A percentile compares a stretch with the other conserved stretches of the same genome.
These are phyloP conservation scores for Eutypella sp. DNA, from an alignment of 2,329 filamentous ascomycete species.

Conservation along the genomic window DNA sequence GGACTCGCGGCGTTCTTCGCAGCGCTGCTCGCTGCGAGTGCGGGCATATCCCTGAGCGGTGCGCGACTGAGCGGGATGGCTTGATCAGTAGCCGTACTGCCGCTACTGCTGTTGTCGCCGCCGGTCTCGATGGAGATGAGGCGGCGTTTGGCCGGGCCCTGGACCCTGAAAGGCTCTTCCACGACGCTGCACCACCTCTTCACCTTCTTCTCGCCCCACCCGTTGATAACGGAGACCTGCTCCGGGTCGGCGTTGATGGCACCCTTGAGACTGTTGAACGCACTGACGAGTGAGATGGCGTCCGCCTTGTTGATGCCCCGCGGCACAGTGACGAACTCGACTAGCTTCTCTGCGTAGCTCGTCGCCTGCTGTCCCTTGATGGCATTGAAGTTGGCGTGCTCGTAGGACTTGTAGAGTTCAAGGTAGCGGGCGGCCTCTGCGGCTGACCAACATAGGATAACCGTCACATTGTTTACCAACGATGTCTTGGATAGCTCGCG, in stretches of 20 bases:
- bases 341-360: conserved; percentile 78
- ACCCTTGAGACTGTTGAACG: conserved; percentile 82
- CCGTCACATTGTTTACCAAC: conserved; percentile 84
- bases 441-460: conserved; percentile 91
- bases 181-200: conserved; percentile 78
- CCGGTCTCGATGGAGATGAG: conserved; percentile 20
- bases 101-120: no score
- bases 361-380: conserved; percentile 83
- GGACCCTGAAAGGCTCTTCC: conserved; percentile 76
- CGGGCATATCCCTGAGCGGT: conserved; percentile 36
- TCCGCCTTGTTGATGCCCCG: conserved; percentile 92
- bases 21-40: conserved; percentile 16
- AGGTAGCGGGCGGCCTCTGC: conserved; percentile 91
- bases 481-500: conserved; percentile 91
- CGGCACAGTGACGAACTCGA: conserved; percentile 89
- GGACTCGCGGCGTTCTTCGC: conserved; percentile 18
- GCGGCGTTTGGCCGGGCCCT: conserved; percentile 57
- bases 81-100: conserved; percentile 28
- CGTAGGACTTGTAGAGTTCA: conserved; percentile 91
- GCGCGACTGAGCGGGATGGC: conserved; percentile 36
- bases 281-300: conserved; percentile 81
- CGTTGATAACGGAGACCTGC: conserved; percentile 76
- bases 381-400: conserved; percentile 72
- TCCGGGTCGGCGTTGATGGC: conserved; percentile 86
- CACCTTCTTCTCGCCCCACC: conserved; percentile 95